phyloP scores from a whole-genome alignment of 768 basidiomycete species.

The Tremella yokohamensis region DNA sequence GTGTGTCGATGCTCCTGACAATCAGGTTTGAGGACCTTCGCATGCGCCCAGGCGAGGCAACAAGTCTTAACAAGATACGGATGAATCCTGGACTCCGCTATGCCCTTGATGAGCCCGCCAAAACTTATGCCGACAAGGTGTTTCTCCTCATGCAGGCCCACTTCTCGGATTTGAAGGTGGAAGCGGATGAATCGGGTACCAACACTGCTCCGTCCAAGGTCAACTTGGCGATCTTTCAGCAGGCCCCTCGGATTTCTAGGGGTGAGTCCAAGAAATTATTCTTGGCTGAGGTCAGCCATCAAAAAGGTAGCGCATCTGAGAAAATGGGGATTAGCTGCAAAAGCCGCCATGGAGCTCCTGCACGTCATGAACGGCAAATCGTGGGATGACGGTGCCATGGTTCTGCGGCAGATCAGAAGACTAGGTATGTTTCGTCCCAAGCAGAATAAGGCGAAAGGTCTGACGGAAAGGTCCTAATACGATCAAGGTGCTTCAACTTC shows the following conservation, averaged over 20 bases:
- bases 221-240: conserved; percentile 66
- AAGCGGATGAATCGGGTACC: conserved; percentile 67
- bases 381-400: conserved; percentile 84
- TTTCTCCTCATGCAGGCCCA: conserved; percentile 73
- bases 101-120: conserved; percentile 62
- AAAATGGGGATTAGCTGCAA: conserved; percentile 64
- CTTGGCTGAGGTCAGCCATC: conserved; percentile 56
- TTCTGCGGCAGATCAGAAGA: conserved; percentile 81
- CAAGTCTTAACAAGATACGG: conserved; percentile 26
- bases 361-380: conserved; percentile 77
- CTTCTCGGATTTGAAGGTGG: conserved; percentile 42
- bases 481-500: conserved; percentile 66
- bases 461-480: conserved; percentile 23
- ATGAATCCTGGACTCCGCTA: conserved; percentile 71
- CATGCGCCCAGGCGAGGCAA: conserved; percentile 37
- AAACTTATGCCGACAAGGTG: conserved; percentile 71
- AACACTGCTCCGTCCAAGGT: conserved; percentile 57
- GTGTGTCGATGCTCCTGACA: neutral
- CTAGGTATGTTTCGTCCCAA: conserved; percentile 57
- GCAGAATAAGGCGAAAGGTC: neutral
- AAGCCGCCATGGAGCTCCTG: conserved; percentile 71
- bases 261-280: conserved; percentile 54
- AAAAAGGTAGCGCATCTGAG: conserved; percentile 71
- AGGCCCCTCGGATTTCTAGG: conserved; percentile 69
- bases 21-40: conserved; percentile 39